Evolutionary conservation across 805 yeast species (phyloP).

Genomic region (Limtongozyma cylindracea): DNA sequence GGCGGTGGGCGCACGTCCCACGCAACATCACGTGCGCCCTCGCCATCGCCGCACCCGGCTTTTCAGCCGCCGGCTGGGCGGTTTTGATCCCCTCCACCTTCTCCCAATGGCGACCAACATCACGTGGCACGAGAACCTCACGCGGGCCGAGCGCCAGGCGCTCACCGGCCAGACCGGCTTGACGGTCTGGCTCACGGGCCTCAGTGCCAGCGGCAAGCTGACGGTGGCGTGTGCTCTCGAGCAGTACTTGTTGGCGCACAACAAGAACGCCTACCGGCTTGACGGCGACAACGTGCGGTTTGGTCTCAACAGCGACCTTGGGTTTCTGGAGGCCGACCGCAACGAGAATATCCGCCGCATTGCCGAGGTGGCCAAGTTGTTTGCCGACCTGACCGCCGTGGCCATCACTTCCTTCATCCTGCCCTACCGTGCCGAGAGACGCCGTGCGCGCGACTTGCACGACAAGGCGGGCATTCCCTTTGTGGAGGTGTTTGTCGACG

Average conservation of each 20-base stretch:
- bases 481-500: slow-evolving; percentile 80
- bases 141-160: slow-evolving; percentile 54
- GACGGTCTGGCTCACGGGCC: slow-evolving; percentile 88
- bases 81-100: too few relatives aligned
- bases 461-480: slow-evolving; percentile 53
- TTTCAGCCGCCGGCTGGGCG: too few relatives aligned
- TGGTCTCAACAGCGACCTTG: slow-evolving; percentile 86
- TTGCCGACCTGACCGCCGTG: slow-evolving; percentile 78
- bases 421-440: slow-evolving; percentile 72
- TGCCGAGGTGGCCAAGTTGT: slow-evolving; percentile 79
- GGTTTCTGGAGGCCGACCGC: slow-evolving; percentile 77
- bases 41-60: too few relatives aligned
- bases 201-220: slow-evolving; percentile 86
- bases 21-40: too few relatives aligned
- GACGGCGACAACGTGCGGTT: slow-evolving; percentile 92
- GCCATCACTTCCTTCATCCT: slow-evolving; percentile 83
- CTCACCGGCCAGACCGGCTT: slow-evolving; percentile 65
- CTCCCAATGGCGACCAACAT: slow-evolving; percentile 88
- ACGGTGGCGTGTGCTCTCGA: slow-evolving; percentile 91
- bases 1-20: too few relatives aligned
- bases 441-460: slow-evolving; percentile 68
- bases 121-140: slow-evolving; percentile 86
- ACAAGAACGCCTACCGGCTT: slow-evolving; percentile 57
- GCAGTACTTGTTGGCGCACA: slow-evolving; percentile 46
- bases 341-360: slow-evolving; percentile 90